Evolutionary conservation across 2,329 filamentous ascomycete genomes (phyloP), one percentile per base, ranked within the genome.

Genomic region (Zelopaecilomyces penicillatus): DNA sequence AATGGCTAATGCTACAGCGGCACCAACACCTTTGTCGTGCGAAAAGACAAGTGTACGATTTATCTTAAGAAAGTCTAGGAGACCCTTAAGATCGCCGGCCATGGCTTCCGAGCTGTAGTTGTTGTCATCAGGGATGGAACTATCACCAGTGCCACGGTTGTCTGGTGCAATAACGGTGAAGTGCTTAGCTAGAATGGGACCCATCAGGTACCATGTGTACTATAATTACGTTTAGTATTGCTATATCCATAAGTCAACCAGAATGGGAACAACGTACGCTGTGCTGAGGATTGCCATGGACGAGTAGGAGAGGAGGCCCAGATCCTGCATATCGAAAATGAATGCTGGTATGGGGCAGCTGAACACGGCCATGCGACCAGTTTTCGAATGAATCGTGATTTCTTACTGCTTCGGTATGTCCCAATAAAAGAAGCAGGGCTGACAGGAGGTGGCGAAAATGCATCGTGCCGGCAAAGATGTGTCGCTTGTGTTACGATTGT

Each of bases 11-110:
- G 68, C 66, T 0, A 62, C 51, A 3, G 68, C 67, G 30, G 67
- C 56, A 0, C 68, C 70, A 4, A 61, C 63, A 11, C 69, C 69
- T 45, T 71, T 72, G 45, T 74, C 70, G 48, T 73, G 69, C 0
- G 64, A 57, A 48, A 72, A 65, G 0, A 73, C 63, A 46, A 69
- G 69, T 2, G 66, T 55, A 28, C 59, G 63, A 2, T 62, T 63
- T 5, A 70, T 55, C 26, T 67, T 66, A 6, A 73, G 50, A 36
- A 70, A 71, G 32, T 67, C 64, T 35, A 72, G 56, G 0, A 72
- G 50, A 8, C 57, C 59, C 27, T 62, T 61, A 5, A 68, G 58
- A 35, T 70, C 57, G 11, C 57, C 54, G 46, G 67, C 69, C 30
- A 63, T 61, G 2, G 67, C 62, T 27, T 57, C 43, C 0, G 67